Evolutionary conservation across 306 rosid species (phyloP), one percentile per base, ranked within the genome.

Genomic region (Benincasa hispida): DNA sequence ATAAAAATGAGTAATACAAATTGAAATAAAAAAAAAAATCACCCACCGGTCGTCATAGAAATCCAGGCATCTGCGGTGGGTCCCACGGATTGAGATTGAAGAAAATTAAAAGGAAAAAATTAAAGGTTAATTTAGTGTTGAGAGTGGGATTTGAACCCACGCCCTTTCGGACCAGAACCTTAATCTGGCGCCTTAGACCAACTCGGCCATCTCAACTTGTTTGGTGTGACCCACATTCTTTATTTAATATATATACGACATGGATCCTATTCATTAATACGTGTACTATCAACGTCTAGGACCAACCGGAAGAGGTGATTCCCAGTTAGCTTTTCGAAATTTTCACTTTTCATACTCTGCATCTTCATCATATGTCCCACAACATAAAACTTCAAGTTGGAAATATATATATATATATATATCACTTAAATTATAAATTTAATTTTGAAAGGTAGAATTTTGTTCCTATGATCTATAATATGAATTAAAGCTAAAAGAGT

Each of bases 161-260:
- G 41, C 67, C 67, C 67, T 60, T 60, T 60, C 67, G 67, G 65
- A 59, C 65, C 65, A 59, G 37, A 59, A 60, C 67, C 67, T 60
- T 60, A 60, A 60, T 60, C 67, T 60, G 41, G 21, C 39, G 67
- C 67, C 39, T 60, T 60, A 60, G 41, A 60, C 67, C 67, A 60
- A 60, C 67, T 60, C 67, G 41, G 67, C 67, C 67, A 60, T 60
- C 67, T 60, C 67, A 60, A 60, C 67, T 25, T 27, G 17, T 0
- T 2, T 59, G 13, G 1, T 0, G 7, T 55, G 11, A 0, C 5
- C 1, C 10, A 6, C 25, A 1, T 19, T 56, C 61, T 59, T 13
- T 25, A 12, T 2, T n/a, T 1, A 58, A 25, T 13, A 25, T 25
- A 58, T 58, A 56, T 56, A 56, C 28, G 61, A 22, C 61, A 56